These are phyloP conservation scores for Diaporthe citrichinensis DNA, from an alignment of 2,329 filamentous ascomycete genomes.

Conservation along the genomic window DNA sequence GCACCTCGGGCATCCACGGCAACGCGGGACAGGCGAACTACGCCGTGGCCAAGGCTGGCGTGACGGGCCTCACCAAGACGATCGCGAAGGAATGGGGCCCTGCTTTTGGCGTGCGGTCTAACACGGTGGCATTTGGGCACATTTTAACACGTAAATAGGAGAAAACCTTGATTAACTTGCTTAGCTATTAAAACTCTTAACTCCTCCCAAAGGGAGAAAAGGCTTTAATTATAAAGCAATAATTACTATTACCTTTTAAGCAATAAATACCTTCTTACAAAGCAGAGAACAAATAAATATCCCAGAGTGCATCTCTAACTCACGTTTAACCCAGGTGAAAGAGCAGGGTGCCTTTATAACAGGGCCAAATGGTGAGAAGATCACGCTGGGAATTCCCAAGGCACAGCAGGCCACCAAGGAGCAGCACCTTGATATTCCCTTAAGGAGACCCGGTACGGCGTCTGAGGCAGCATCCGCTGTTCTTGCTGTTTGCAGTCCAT, in stretches of 20 bases:
- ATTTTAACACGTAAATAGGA: too few species aligned
- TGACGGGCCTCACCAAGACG: constrained; percentile 87
- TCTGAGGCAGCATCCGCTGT: constrained; percentile 85
- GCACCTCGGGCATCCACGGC: constrained; percentile 85
- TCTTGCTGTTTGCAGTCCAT: constrained; percentile 83
- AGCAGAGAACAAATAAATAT: too few species aligned
- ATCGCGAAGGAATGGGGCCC: constrained; percentile 95
- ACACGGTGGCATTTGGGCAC: constrained; percentile 87
- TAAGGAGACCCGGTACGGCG: constrained; percentile 81
- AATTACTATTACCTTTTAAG: too few species aligned
- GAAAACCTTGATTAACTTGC: too few species aligned
- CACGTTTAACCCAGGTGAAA: constrained; percentile 86
- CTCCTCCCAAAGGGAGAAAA: too few species aligned
- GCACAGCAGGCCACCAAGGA: constrained; percentile 64
- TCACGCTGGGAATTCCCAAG: constrained; percentile 80
- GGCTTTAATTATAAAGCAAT: too few species aligned
- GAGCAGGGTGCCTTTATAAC: constrained; percentile 86
- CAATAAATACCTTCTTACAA: too few species aligned
- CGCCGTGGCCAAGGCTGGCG: constrained; percentile 85
- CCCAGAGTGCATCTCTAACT: too few species aligned
- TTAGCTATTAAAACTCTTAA: too few species aligned
- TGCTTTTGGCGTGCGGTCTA: constrained; percentile 83
- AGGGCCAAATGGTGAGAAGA: constrained; percentile 81
- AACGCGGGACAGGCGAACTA: constrained; percentile 96
- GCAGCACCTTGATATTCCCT: constrained; percentile 78